Conservation (phyloP, 495 filamentous ascomycete genomes). For the Platismatia glauca region DNA sequence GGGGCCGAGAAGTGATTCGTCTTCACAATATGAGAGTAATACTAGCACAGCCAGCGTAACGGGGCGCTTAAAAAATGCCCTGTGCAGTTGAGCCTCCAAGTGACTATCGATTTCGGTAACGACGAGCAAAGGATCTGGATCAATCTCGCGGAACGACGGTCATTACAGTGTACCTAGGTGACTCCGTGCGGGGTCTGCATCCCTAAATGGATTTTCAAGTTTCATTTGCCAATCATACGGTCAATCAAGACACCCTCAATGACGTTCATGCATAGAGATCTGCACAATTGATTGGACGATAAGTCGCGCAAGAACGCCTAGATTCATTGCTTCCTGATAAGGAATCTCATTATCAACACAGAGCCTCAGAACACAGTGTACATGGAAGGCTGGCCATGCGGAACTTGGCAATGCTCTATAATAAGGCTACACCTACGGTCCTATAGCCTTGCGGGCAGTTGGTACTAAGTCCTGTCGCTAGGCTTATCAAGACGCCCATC, state of each 20-base stretch:
- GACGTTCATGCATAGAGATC: background rate
- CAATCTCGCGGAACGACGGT: background rate
- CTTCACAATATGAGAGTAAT: background rate
- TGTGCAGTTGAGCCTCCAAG: background rate
- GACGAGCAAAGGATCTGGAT: background rate
- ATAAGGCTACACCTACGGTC: background rate
- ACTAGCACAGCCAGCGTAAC: background rate
- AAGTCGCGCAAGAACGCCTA: background rate
- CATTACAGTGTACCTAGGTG: too few species aligned
- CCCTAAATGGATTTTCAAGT: too few species aligned
- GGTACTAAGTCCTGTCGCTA: background rate
- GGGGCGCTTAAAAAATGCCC: background rate
- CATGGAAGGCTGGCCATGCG: background rate
- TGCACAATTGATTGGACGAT: background rate
- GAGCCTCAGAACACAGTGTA: background rate
- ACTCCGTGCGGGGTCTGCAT: background rate
- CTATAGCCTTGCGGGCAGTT: background rate
- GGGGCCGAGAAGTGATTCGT: background rate
- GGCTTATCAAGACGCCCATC: constrained; percentile 1
- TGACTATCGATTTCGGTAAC: background rate
- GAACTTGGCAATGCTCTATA: background rate
- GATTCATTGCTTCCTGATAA: background rate
- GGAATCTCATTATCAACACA: background rate
- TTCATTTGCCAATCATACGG: background rate
- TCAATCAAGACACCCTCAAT: background rate